Conservation (phyloP, 2,329 filamentous ascomycete species). For the Knufia fluminis region DNA sequence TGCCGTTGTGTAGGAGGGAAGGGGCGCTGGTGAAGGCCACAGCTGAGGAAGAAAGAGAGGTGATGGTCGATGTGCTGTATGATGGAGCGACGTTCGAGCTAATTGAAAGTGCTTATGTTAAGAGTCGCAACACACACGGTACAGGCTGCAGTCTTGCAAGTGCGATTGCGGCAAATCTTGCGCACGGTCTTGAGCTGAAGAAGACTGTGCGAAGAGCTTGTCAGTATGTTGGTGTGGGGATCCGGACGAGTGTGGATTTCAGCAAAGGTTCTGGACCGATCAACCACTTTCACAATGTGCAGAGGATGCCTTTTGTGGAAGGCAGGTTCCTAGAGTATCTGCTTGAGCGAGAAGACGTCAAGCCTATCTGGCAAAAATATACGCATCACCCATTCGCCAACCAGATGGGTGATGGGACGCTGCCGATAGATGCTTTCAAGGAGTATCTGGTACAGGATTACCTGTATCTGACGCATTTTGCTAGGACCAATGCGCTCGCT, state of each 20-base stretch:
- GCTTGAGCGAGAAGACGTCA: constrained; percentile 65
- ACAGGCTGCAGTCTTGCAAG: constrained; percentile 90
- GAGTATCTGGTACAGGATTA: constrained; percentile 89
- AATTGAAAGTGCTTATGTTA: constrained; percentile 62
- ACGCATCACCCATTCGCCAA: constrained; percentile 76
- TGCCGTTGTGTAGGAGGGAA: constrained; percentile 54
- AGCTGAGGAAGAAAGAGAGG: constrained; percentile 48
- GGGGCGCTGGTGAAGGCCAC: constrained; percentile 49
- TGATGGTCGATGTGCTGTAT: constrained; percentile 68
- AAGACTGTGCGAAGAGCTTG: constrained; percentile 48
- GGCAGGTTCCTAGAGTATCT: constrained; percentile 78
- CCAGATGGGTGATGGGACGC: constrained; percentile 62
- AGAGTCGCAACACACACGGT: constrained; percentile 77
- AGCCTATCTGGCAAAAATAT: constrained; percentile 62
- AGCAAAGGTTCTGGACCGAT: constrained; percentile 55
- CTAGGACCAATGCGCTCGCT: constrained; percentile 73
- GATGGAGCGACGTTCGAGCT: constrained; percentile 50
- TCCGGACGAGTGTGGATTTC: constrained; percentile 46
- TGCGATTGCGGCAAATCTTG: constrained; percentile 56
- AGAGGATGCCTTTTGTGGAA: constrained; percentile 49
- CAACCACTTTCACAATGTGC: constrained; percentile 58
- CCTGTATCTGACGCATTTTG: constrained; percentile 82
- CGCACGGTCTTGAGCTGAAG: constrained; percentile 39
- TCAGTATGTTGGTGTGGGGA: constrained; percentile 53
- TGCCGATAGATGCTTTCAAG: constrained; percentile 71